Conservation (phyloP, 2,329 filamentous ascomycete species). For the Pseudonectria buxi region DNA sequence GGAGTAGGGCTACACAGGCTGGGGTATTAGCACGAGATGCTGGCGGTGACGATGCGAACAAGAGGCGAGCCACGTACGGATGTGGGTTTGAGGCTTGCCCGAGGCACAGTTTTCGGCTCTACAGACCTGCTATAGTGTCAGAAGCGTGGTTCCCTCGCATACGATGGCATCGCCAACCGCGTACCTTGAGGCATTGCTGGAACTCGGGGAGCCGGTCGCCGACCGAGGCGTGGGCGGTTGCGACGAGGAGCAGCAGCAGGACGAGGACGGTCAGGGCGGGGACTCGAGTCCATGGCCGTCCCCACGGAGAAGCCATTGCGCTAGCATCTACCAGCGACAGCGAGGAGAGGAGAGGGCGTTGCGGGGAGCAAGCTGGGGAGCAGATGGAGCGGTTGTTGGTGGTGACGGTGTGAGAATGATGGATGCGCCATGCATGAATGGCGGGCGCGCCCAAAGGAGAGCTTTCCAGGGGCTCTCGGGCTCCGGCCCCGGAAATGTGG, state of each 20-base stretch:
- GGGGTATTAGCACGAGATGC: conserved; percentile 11
- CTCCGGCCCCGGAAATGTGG: no score
- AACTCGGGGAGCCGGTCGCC: conserved; percentile 88
- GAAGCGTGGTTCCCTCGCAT: no score
- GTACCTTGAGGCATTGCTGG: conserved; percentile 73
- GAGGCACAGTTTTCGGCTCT: conserved; percentile 69
- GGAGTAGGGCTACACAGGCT: conserved; percentile 60
- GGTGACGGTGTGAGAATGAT: conserved; percentile 6
- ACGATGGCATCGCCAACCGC: not conserved
- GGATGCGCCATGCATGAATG: not conserved
- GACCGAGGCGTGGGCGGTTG: conserved; percentile 58
- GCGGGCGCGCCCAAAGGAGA: not conserved
- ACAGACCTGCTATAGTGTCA: conserved; percentile 60
- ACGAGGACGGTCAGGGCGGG: conserved; percentile 29
- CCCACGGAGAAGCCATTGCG: conserved; percentile 26
- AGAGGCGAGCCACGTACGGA: conserved; percentile 53
- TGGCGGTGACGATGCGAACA: conserved; percentile 5
- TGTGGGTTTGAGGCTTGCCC: conserved; percentile 49
- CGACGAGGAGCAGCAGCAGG: conserved; percentile 32
- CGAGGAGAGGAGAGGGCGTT: not conserved
- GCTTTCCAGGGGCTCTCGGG: not conserved
- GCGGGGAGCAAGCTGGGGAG: conserved; percentile 1
- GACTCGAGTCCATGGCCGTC: conserved; percentile 26
- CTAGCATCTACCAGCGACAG: conserved; percentile 21
- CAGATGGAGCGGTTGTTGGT: conserved; percentile 1